Evolutionary conservation across 371 early-diverging fungal species (phyloP).

Genomic region (Capillidium heterosporum): DNA sequence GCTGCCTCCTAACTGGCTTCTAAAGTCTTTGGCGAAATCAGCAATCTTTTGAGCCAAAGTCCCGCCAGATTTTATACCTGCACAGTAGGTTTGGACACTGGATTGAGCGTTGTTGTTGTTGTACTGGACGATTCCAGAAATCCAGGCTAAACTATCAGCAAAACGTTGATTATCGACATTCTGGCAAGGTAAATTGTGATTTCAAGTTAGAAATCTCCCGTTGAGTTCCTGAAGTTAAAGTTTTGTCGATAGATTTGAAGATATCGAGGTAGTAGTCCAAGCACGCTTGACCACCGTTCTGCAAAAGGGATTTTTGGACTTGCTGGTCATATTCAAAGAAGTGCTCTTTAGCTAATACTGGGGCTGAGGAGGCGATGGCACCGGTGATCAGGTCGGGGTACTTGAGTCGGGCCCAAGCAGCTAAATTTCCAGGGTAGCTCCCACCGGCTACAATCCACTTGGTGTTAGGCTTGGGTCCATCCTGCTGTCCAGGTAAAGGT

Average conservation of each 20-base stretch:
- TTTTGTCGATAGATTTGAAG: background rate
- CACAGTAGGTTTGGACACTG: background rate
- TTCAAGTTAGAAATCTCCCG: background rate
- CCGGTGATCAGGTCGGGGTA: slow-evolving; percentile 46
- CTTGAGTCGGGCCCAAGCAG: slow-evolving; percentile 45
- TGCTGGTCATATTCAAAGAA: slow-evolving; percentile 34
- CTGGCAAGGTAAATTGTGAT: background rate
- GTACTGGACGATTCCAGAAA: slow-evolving; percentile 2
- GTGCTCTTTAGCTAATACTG: slow-evolving; percentile 29
- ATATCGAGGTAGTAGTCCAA: background rate
- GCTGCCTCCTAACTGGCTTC: background rate
- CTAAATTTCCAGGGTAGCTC: slow-evolving; percentile 48
- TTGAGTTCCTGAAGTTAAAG: background rate
- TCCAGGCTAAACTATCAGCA: background rate
- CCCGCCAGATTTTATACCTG: background rate
- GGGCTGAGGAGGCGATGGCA: slow-evolving; percentile 51
- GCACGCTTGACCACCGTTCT: background rate
- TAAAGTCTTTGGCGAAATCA: slow-evolving; percentile 1
- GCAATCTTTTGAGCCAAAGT: background rate
- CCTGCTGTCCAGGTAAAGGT: background rate
- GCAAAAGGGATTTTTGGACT: background rate
- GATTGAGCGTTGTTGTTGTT: background rate
- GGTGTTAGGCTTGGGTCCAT: slow-evolving; percentile 9
- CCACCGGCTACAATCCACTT: slow-evolving; percentile 51
- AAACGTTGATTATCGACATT: background rate